Evolutionary conservation across 257 asterid genomes (phyloP).

Genomic region (Solanum appendiculatum): DNA sequence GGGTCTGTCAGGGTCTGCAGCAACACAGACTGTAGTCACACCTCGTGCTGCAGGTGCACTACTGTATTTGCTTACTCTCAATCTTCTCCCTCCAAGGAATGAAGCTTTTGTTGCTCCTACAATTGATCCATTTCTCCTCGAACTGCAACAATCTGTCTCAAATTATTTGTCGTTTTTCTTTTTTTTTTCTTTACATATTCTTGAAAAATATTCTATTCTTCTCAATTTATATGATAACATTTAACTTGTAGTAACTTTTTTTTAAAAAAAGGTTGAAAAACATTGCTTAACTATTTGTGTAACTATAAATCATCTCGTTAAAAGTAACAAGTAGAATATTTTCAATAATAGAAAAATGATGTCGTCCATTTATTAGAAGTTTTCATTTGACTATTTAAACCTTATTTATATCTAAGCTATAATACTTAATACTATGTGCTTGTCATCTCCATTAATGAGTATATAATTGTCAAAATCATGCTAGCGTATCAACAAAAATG

Average conservation of each 20-base stretch:
- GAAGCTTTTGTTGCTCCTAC: conserved; percentile 61
- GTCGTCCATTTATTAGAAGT: background rate
- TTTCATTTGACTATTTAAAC: background rate
- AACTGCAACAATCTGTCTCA: conserved; percentile 20
- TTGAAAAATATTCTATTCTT: too few species aligned
- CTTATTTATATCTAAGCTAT: background rate
- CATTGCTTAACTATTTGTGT: background rate
- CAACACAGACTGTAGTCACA: conserved; percentile 11
- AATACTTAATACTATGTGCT: too few species aligned
- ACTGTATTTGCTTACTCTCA: conserved; percentile 41
- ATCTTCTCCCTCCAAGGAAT: conserved; percentile 63
- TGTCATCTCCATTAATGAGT: background rate
- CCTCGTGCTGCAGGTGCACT: conserved; percentile 19
- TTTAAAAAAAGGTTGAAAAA: too few species aligned
- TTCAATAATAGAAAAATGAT: background rate
- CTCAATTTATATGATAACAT: too few species aligned
- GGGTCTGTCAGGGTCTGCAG: conserved; percentile 86
- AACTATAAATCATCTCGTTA: background rate
- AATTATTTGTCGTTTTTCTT: background rate
- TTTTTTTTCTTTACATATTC: too few species aligned
- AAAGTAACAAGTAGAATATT: too few species aligned
- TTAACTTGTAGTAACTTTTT: too few species aligned
- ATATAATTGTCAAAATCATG: background rate
- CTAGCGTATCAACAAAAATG: background rate
- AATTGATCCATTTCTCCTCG: conserved; percentile 51